A percentile compares a stretch with the other conserved stretches of the same genome.
phyloP scores from a whole-genome alignment of 441 rosid genomes.

The Hypseocharis bilobata region DNA sequence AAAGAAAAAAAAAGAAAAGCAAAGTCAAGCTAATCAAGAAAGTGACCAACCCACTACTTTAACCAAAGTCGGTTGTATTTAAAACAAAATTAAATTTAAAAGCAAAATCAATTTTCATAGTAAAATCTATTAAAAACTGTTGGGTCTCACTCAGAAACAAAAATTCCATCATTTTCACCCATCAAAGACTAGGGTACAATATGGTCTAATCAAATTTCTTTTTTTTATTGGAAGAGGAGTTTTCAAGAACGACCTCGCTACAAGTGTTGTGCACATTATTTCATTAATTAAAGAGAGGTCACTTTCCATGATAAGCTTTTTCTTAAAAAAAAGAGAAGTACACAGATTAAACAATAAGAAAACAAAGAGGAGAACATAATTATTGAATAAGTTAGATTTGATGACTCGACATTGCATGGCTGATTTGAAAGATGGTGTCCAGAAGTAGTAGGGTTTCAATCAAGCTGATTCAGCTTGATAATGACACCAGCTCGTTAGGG shows the following conservation, averaged over 20 bases:
- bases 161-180: no score
- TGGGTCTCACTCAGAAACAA: not conserved
- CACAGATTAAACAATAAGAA: conserved; percentile 17
- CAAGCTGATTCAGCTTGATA: conserved; percentile 33
- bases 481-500: conserved; percentile 15
- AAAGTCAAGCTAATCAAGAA: not conserved
- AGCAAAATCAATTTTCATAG: no score
- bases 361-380: conserved; percentile 11
- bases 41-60: not conserved
- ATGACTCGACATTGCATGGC: conserved; percentile 32
- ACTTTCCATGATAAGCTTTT: conserved; percentile 7
- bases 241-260: not conserved
- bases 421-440: conserved; percentile 7
- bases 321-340: conserved; percentile 15
- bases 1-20: no score
- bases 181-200: not conserved
- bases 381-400: conserved; percentile 19
- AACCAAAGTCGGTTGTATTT: not conserved
- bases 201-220: not conserved
- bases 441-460: conserved; percentile 15
- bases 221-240: not conserved
- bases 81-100: no score
- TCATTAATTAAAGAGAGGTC: conserved; percentile 11
- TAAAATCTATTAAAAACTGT: not conserved
- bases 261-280: not conserved